Percentiles rank a stretch among this genome's conserved stretches.
These are phyloP conservation scores for Plasmopara viticola DNA, from an alignment of 352 stramenopile genomes.

Conservation along the genomic window DNA sequence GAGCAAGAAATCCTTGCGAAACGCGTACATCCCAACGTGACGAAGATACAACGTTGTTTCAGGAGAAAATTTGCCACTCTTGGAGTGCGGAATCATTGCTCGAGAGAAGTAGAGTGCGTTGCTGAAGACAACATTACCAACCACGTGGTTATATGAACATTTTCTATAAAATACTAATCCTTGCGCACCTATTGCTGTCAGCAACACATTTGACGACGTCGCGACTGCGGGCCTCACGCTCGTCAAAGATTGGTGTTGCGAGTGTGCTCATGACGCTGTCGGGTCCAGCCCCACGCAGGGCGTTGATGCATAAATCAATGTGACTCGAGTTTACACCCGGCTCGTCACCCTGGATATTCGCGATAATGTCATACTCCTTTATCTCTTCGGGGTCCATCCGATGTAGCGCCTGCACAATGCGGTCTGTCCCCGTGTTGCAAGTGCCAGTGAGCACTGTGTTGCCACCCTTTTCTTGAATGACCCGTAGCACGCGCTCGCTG, in stretches of 20 bases:
- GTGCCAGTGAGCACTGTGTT: conserved; percentile 55
- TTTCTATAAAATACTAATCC: too few species aligned
- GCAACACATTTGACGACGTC: conserved; percentile 78
- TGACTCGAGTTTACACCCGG: conserved; percentile 70
- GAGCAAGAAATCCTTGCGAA: conserved; percentile 63
- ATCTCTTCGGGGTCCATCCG: conserved; percentile 36
- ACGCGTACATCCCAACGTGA: conserved; percentile 80
- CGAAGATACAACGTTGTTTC: conserved; percentile 49
- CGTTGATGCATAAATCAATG: conserved; percentile 63
- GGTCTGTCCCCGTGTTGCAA: conserved; percentile 69
- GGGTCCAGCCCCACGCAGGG: conserved; percentile 36
- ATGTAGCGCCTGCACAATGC: conserved; percentile 58
- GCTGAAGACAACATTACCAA: conserved; percentile 20
- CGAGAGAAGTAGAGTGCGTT: conserved; percentile 84
- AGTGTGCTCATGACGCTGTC: conserved; percentile 75
- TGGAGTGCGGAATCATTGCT: conserved; percentile 71
- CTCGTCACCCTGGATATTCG: conserved; percentile 85
- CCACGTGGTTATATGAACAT: background rate
- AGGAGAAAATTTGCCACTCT: conserved; percentile 46
- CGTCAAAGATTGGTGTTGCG: conserved; percentile 51
- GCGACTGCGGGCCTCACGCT: conserved; percentile 44
- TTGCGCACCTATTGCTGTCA: conserved; percentile 45
- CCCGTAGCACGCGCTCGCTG: conserved; percentile 43
- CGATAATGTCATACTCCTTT: conserved; percentile 58
- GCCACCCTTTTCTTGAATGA: conserved; percentile 40